A percentile compares a stretch with the other conserved stretches of the same genome.
Evolutionary conservation across 192 early-diverging fungal genomes (phyloP).

Genomic region (Backusella parvicylindrica): DNA sequence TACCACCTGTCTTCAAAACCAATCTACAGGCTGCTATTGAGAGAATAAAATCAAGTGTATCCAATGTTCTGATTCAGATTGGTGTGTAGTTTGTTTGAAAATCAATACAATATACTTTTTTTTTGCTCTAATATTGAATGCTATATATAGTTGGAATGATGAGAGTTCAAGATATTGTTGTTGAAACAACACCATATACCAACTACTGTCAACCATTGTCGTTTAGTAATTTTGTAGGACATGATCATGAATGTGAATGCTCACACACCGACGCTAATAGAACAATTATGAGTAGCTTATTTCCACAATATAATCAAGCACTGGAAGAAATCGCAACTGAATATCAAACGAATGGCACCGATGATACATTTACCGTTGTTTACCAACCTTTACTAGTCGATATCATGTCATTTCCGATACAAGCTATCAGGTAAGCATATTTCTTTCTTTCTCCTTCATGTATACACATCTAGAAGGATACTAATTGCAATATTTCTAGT

Average conservation of each 20-base stretch:
- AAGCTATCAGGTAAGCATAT: conserved; percentile 31
- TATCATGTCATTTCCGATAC: conserved; percentile 37
- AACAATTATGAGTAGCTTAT: conserved; percentile 39
- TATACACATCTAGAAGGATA: not conserved
- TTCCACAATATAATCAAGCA: conserved; percentile 41
- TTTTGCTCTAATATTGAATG: not conserved
- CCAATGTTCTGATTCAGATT: conserved; percentile 47
- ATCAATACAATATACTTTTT: not conserved
- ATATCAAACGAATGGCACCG: conserved; percentile 17
- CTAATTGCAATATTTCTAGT: conserved; percentile 11
- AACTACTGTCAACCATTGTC: conserved; percentile 27
- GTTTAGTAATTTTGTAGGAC: conserved; percentile 23
- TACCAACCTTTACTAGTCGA: conserved; percentile 40
- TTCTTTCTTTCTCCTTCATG: not conserved
- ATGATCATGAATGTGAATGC: conserved; percentile 35
- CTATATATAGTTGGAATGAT: conserved; percentile 17
- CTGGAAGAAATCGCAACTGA: conserved; percentile 32
- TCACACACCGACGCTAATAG: conserved; percentile 31
- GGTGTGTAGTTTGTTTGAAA: conserved; percentile 12
- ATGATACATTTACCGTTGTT: conserved; percentile 42
- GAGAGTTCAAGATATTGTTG: conserved; percentile 30
- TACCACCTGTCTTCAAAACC: conserved; percentile 24
- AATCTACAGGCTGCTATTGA: conserved; percentile 31
- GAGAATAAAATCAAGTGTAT: conserved; percentile 31
- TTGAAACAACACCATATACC: conserved; percentile 31